A percentile compares a stretch with the other conserved stretches of the same genome.
phyloP scores from a whole-genome alignment of 208 protist species.

The Trypanosoma cruzi region DNA sequence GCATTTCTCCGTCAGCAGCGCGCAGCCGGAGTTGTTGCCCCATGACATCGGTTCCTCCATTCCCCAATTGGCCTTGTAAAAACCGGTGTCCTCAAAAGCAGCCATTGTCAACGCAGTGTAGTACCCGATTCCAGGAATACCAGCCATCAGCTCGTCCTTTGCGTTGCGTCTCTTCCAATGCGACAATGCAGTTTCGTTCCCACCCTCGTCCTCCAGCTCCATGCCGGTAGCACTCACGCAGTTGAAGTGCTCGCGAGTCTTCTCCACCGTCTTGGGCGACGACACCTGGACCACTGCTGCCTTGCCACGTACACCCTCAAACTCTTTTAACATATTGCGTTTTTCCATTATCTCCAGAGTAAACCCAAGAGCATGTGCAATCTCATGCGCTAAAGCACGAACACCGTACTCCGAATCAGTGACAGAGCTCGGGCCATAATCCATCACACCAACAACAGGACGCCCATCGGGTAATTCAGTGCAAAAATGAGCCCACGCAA shows the following conservation, averaged over 20 bases:
- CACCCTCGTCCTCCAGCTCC: conserved; percentile 38
- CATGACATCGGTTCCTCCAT: no score
- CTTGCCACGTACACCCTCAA: conserved; percentile 38
- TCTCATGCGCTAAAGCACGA: conserved; percentile 65
- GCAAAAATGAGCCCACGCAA: conserved; percentile 58
- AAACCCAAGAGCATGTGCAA: conserved; percentile 73
- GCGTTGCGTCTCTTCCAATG: conserved; percentile 38
- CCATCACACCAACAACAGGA: conserved; percentile 39
- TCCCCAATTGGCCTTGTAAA: no score
- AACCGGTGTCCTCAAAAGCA: no score
- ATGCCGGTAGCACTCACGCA: no score
- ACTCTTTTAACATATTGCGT: neutral
- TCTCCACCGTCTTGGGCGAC: no score
- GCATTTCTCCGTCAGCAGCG: no score
- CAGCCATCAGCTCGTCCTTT: conserved; percentile 36
- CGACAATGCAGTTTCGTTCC: conserved; percentile 10
- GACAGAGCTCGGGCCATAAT: no score
- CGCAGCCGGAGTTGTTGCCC: no score
- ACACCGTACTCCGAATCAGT: no score
- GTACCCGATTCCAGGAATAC: conserved; percentile 1
- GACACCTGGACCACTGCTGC: neutral
- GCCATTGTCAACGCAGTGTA: no score
- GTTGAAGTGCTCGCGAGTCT: no score
- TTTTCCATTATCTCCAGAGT: neutral
- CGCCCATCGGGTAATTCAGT: conserved; percentile 9